Conservation (phyloP, 148 eudicot species). For the Fagopyrum homotropicum region DNA sequence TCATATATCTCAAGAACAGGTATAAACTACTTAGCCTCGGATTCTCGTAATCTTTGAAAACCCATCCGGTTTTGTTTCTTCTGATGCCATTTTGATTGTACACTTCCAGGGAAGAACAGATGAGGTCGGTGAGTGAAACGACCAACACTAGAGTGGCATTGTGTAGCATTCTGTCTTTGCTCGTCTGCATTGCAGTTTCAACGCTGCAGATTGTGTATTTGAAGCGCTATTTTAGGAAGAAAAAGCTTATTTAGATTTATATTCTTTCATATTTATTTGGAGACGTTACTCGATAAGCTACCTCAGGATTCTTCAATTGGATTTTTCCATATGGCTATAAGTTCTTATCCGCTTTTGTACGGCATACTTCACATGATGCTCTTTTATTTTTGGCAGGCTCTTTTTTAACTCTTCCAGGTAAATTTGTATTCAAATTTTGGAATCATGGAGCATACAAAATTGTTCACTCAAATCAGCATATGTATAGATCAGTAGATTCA, state of each 20-base stretch:
- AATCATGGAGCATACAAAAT: too few species aligned
- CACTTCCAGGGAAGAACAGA: constrained; percentile 55
- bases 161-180: constrained; percentile 72
- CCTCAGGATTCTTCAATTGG: neutral
- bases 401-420: neutral
- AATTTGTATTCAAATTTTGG: neutral
- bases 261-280: neutral
- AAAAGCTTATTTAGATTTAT: constrained; percentile 44
- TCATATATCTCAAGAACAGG: constrained; percentile 45
- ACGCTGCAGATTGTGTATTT: constrained; percentile 53
- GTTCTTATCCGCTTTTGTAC: neutral
- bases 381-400: neutral
- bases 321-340: neutral
- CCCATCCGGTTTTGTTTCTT: neutral
- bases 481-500: too few species aligned
- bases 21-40: constrained; percentile 12
- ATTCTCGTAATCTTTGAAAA: neutral
- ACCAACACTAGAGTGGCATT: constrained; percentile 80
- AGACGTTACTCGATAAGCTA: neutral
- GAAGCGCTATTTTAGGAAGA: constrained; percentile 70
- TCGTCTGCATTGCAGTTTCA: constrained; percentile 62
- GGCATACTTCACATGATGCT: neutral
- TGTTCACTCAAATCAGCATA: too few species aligned
- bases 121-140: constrained; percentile 63
- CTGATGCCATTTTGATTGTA: neutral